Evolutionary conservation across 805 yeast genomes (phyloP).

Genomic region (Candida xiaguanensis): DNA sequence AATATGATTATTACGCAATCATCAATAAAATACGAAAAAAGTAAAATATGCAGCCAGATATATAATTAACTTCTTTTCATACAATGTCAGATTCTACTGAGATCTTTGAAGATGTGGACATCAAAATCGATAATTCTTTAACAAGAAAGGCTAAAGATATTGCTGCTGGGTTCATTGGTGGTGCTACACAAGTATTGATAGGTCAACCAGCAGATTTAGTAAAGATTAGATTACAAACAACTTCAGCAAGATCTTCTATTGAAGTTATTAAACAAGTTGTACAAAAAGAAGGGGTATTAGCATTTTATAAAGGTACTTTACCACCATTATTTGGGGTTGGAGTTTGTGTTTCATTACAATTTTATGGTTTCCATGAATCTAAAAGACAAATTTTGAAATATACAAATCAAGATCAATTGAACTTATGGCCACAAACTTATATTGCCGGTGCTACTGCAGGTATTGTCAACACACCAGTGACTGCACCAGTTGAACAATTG

Average conservation of each 20-base stretch:
- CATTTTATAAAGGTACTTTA: slow-evolving; percentile 44
- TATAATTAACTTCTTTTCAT: background rate
- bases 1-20: slow-evolving; percentile 4
- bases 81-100: slow-evolving; percentile 8
- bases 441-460: slow-evolving; percentile 66
- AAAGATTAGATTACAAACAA: slow-evolving; percentile 40
- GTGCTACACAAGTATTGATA: slow-evolving; percentile 44
- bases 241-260: slow-evolving; percentile 25
- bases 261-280: slow-evolving; percentile 33
- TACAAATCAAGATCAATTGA: slow-evolving; percentile 28
- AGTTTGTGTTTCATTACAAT: slow-evolving; percentile 65
- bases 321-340: slow-evolving; percentile 47
- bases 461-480: slow-evolving; percentile 57
- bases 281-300: slow-evolving; percentile 38
- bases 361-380: slow-evolving; percentile 69
- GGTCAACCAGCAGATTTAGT: slow-evolving; percentile 47
- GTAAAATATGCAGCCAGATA: background rate
- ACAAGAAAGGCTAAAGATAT: slow-evolving; percentile 38
- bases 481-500: slow-evolving; percentile 65
- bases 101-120: background rate
- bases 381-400: slow-evolving; percentile 49
- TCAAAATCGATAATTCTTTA: slow-evolving; percentile 29
- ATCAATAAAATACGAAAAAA: background rate
- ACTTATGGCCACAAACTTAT: slow-evolving; percentile 55
- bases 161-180: slow-evolving; percentile 44